Conservation (phyloP, 495 filamentous ascomycete species). For the Annulohypoxylon maeteangense region DNA sequence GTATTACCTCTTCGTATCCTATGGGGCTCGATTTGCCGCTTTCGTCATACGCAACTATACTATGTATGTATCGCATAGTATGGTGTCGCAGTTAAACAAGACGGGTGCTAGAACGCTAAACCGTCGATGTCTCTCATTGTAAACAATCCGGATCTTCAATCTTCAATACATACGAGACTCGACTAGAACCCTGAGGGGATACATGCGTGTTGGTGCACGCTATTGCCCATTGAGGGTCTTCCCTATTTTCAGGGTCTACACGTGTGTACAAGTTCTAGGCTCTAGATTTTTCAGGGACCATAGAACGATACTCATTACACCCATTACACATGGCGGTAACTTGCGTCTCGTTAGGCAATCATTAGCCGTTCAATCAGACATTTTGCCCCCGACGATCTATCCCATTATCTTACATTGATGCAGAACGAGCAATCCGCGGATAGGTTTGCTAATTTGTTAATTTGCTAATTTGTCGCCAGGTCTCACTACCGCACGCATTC, state of each 20-base stretch:
- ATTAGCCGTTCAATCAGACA: conserved; percentile 26
- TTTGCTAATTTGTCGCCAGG: conserved; percentile 27
- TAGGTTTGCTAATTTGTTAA: conserved; percentile 27
- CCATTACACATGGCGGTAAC: conserved; percentile 41
- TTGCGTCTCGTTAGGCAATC: conserved; percentile 30
- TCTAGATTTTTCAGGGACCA: conserved; percentile 20
- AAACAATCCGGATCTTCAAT: conserved; percentile 17
- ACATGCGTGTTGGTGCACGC: conserved; percentile 18
- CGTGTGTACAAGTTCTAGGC: conserved; percentile 27
- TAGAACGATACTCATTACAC: conserved; percentile 12
- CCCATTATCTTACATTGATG: conserved; percentile 23
- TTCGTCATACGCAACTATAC: conserved; percentile 37
- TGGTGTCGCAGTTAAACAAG: conserved; percentile 20
- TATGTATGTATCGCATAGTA: conserved; percentile 11
- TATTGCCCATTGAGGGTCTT: conserved; percentile 16
- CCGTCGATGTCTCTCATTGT: conserved; percentile 23
- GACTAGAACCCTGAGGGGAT: not conserved
- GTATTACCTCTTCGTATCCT: conserved; percentile 21
- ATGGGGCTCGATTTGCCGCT: conserved; percentile 35
- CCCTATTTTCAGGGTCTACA: conserved; percentile 18
- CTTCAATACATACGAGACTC: conserved; percentile 9
- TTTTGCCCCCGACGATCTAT: conserved; percentile 41
- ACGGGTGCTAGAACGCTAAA: not conserved
- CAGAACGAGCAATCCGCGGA: conserved; percentile 21
- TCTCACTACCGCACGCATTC: conserved; percentile 25